phyloP scores from a whole-genome alignment of 441 rosid genomes.

The Gossypium lobatum region DNA sequence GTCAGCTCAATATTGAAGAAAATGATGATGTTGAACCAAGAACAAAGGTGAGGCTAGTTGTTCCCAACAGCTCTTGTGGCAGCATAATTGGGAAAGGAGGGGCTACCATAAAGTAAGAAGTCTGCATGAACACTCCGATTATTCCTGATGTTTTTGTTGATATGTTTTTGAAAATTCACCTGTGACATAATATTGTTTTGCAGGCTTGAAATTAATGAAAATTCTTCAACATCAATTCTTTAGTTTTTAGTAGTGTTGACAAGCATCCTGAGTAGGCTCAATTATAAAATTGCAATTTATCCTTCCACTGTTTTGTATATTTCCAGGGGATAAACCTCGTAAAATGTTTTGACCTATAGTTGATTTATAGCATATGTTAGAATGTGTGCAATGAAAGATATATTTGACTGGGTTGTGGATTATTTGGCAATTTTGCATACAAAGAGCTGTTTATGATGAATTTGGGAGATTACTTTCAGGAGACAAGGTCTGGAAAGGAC shows the following conservation, averaged over 20 bases:
- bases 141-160: slow-evolving; percentile 14
- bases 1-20: slow-evolving; percentile 71
- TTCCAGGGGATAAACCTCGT: background rate
- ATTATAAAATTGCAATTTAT: background rate
- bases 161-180: slow-evolving; percentile 6
- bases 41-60: slow-evolving; percentile 77
- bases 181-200: background rate
- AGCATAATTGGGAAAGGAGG: slow-evolving; percentile 99
- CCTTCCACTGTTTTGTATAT: background rate
- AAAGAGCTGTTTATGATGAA: background rate
- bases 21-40: slow-evolving; percentile 72
- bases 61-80: slow-evolving; percentile 96
- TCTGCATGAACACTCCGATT: slow-evolving; percentile 26
- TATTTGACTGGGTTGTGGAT: background rate
- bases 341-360: background rate
- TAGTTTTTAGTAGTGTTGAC: background rate
- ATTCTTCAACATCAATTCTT: background rate
- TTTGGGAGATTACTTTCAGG: background rate
- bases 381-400: background rate
- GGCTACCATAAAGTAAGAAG: slow-evolving; percentile 79
- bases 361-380: background rate
- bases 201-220: background rate
- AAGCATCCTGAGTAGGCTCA: background rate
- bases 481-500: background rate
- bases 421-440: background rate